phyloP scores from a whole-genome alignment of 306 rosid species.

The Vachellia pachyceras region DNA sequence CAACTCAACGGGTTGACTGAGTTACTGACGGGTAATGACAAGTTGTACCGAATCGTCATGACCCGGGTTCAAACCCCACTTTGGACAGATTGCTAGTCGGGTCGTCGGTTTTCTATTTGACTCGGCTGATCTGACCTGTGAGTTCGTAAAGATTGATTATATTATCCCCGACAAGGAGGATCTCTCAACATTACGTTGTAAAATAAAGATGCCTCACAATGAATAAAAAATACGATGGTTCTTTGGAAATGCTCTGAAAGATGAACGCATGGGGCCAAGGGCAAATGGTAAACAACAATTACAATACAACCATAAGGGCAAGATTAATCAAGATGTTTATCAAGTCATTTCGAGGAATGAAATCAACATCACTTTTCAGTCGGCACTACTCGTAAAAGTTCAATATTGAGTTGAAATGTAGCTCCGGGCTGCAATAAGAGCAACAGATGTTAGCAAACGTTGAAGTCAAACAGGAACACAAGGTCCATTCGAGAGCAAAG shows the following conservation, averaged over 20 bases:
- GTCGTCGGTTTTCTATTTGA: no score
- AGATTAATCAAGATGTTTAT: no score
- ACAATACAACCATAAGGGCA: background rate
- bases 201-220: background rate
- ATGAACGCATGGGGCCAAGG: background rate
- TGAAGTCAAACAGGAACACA: background rate
- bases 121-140: no score
- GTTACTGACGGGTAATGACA: no score
- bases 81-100: no score
- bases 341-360: conserved; percentile 2
- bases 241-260: background rate
- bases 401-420: conserved; percentile 82
- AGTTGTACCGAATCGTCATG: no score
- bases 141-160: no score
- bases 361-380: conserved; percentile 51
- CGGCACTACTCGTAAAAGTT: conserved; percentile 69
- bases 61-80: no score
- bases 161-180: background rate
- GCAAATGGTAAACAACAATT: background rate
- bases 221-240: background rate
- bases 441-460: conserved; percentile 31
- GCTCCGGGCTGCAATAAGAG: conserved; percentile 89
- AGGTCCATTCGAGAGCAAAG: background rate
- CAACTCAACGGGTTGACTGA: no score
- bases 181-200: background rate